Percentiles rank a stretch among this genome's conserved stretches.
These are phyloP conservation scores for Teratosphaeria pseudoeucalypti DNA, from an alignment of 2,329 filamentous ascomycete genomes.

Conservation along the genomic window DNA sequence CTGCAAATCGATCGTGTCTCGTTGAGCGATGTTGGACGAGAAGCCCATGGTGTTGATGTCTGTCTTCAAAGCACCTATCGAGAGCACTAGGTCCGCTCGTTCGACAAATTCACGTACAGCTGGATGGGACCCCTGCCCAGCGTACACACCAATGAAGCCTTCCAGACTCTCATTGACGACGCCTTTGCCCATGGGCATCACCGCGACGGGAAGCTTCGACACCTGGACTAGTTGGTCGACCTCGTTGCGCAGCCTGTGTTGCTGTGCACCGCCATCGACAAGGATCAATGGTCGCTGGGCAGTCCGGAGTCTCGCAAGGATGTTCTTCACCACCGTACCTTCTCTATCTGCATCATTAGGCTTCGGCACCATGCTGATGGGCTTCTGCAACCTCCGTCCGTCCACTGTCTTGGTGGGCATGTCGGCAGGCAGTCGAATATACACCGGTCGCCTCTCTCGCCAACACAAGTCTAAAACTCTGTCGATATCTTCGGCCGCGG, in stretches of 20 bases:
- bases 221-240: constrained; percentile 62
- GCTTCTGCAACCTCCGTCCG: background rate
- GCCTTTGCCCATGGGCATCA: constrained; percentile 85
- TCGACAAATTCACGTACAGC: background rate
- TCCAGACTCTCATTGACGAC: constrained; percentile 59
- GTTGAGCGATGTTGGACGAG: background rate
- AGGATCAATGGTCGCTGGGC: background rate
- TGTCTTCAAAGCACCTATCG: constrained; percentile 59
- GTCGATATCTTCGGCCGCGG: constrained; percentile 62
- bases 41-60: constrained; percentile 60
- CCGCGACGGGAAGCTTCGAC: constrained; percentile 68
- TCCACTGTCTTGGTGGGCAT: background rate
- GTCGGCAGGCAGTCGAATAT: background rate
- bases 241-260: constrained; percentile 34
- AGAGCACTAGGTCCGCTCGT: constrained; percentile 56
- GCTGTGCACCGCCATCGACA: background rate
- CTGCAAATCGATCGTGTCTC: background rate
- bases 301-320: background rate
- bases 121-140: constrained; percentile 49
- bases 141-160: constrained; percentile 75
- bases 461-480: constrained; percentile 65
- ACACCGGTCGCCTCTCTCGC: constrained; percentile 32
- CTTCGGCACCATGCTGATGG: background rate
- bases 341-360: background rate
- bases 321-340: background rate